Evolutionary conservation across 164 flowering plant genomes (phyloP).

Genomic region (Litsea cubeba): DNA sequence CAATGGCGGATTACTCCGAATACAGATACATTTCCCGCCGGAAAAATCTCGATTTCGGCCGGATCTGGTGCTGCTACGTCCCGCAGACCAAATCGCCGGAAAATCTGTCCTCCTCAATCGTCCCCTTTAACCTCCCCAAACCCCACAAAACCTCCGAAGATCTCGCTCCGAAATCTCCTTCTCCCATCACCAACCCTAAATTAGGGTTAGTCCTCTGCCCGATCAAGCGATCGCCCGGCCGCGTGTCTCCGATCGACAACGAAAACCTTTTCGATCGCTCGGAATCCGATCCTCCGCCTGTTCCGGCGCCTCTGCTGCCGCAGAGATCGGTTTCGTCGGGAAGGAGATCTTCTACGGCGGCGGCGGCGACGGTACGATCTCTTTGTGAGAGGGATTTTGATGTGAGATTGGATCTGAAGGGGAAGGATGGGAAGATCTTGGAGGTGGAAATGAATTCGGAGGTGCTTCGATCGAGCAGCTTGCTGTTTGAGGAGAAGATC

Average conservation of each 20-base stretch:
- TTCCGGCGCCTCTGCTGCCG: background rate
- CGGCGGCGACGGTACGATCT: background rate
- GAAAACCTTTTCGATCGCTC: conserved; percentile 20
- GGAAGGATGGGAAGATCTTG: conserved; percentile 57
- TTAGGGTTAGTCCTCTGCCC: conserved; percentile 39
- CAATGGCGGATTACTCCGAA: conserved; percentile 28
- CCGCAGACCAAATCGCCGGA: conserved; percentile 64
- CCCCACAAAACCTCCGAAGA: conserved; percentile 16
- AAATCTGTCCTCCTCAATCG: conserved; percentile 11
- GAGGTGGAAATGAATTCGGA: conserved; percentile 71
- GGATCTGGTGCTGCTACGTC: conserved; percentile 72
- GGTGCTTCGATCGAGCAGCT: conserved; percentile 51
- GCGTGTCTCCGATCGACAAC: conserved; percentile 85
- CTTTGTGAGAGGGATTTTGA: background rate
- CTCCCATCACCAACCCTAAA: conserved; percentile 10
- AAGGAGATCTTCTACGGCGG: conserved; percentile 6
- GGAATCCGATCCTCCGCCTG: background rate
- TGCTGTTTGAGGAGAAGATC: conserved; percentile 57
- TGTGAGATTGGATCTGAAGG: conserved; percentile 76
- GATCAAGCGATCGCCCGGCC: conserved; percentile 80
- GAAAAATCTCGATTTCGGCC: conserved; percentile 22
- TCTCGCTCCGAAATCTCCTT: too few species aligned
- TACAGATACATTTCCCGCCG: conserved; percentile 14
- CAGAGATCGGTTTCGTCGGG: background rate
- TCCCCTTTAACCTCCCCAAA: conserved; percentile 5